phyloP scores from a whole-genome alignment of 75 land plant species.

The Sequoia sempervirens region DNA sequence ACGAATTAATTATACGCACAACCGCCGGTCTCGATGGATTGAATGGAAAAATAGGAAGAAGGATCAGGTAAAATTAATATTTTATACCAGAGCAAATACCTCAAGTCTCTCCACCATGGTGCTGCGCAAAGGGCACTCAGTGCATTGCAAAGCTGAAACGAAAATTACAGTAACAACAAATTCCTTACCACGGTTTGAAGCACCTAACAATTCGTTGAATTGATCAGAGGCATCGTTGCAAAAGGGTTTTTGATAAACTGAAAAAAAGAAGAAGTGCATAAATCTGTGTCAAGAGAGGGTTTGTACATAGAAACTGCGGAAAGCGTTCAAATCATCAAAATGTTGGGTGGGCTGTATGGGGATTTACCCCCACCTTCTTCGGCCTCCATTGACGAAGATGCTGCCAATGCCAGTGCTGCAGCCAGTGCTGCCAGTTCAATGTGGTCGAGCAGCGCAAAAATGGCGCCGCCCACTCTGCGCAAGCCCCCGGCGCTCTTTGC shows the following conservation, averaged over 20 bases:
- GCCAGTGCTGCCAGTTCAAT: constrained; percentile 24
- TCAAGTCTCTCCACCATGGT: not conserved
- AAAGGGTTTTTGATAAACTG: not conserved
- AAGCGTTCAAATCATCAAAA: constrained; percentile 9
- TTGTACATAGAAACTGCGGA: not conserved
- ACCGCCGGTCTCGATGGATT: too few relatives aligned
- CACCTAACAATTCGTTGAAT: not conserved
- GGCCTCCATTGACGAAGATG: constrained; percentile 55
- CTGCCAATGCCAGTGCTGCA: constrained; percentile 6
- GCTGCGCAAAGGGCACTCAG: not conserved
- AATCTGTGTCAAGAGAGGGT: not conserved
- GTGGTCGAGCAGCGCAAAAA: constrained; percentile 86
- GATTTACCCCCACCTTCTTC: constrained; percentile 91
- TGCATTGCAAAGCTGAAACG: not conserved
- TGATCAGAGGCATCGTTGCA: not conserved
- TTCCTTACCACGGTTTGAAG: not conserved
- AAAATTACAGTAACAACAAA: not conserved
- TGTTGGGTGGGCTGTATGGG: constrained; percentile 96
- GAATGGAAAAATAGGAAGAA: too few relatives aligned
- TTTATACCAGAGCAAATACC: not conserved
- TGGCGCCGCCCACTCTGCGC: constrained; percentile 83
- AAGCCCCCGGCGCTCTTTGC: constrained; percentile 61
- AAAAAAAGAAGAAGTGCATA: not conserved
- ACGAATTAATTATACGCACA: too few relatives aligned
- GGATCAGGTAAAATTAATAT: too few relatives aligned